Evolutionary conservation across 1,284 basidiomycete species (phyloP).

Genomic region (Agroathelia rolfsii): DNA sequence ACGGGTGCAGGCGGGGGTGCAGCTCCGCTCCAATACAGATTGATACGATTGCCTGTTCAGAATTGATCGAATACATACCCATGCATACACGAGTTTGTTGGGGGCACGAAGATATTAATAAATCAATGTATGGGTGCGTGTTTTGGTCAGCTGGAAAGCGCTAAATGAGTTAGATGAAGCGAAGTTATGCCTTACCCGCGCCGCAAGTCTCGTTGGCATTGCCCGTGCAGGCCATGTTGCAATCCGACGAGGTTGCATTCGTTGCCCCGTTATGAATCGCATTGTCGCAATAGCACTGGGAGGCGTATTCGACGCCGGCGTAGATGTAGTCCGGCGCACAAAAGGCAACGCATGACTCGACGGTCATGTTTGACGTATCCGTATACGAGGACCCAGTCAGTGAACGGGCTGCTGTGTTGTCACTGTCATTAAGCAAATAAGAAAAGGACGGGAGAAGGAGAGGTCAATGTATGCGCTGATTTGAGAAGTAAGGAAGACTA

Average conservation of each 20-base stretch:
- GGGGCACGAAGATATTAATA: too few relatives aligned
- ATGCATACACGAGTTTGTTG: too few relatives aligned
- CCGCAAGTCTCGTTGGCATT: constrained; percentile 51
- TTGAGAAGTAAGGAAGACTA: constrained; percentile 8
- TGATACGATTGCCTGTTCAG: constrained; percentile 47
- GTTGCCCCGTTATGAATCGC: constrained; percentile 35
- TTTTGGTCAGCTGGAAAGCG: too few relatives aligned
- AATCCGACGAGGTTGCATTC: constrained; percentile 38
- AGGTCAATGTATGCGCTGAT: constrained; percentile 5
- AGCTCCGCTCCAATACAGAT: constrained; percentile 53
- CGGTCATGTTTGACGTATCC: constrained; percentile 46
- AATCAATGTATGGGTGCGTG: too few relatives aligned
- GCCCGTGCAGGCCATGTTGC: constrained; percentile 54
- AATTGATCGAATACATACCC: too few relatives aligned
- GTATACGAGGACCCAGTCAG: constrained; percentile 36
- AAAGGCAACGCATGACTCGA: constrained; percentile 52
- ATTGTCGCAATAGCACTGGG: constrained; percentile 62
- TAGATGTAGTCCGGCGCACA: constrained; percentile 44
- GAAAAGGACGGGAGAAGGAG: too few relatives aligned
- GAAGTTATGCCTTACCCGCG: too few relatives aligned
- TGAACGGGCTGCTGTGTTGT: constrained; percentile 41
- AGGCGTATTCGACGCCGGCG: constrained; percentile 50
- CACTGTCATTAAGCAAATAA: too few relatives aligned
- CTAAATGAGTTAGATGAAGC: too few relatives aligned
- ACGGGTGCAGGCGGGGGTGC: constrained; percentile 41